phyloP scores from a whole-genome alignment of 139 green algal genomes.

The Chlamydomonas sp. region DNA sequence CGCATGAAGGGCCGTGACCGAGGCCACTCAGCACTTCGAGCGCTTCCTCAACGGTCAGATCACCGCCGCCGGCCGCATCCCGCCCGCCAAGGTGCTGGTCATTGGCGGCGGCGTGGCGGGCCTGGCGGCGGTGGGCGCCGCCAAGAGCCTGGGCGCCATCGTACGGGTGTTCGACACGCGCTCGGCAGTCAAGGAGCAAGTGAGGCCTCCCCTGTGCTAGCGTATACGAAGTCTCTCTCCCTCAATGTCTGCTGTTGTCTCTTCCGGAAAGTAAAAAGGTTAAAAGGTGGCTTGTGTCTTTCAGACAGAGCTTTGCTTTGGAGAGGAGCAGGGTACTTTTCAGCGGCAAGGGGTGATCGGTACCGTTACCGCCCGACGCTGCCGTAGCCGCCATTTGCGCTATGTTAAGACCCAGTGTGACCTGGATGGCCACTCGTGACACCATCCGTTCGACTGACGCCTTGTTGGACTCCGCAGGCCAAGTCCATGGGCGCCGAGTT shows the following conservation, averaged over 20 bases:
- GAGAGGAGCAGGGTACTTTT: too few relatives aligned
- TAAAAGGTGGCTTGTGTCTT: too few relatives aligned
- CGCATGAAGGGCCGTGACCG: slow-evolving; percentile 74
- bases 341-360: too few relatives aligned
- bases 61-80: slow-evolving; percentile 85
- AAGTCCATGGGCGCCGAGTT: slow-evolving; percentile 89
- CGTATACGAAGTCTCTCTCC: neutral
- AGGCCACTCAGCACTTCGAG: slow-evolving; percentile 83
- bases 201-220: neutral
- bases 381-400: too few relatives aligned
- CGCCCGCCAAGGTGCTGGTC: slow-evolving; percentile 72
- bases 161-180: slow-evolving; percentile 89
- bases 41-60: slow-evolving; percentile 93
- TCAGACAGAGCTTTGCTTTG: too few relatives aligned
- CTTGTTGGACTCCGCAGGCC: slow-evolving; percentile 49
- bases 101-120: slow-evolving; percentile 76
- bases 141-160: slow-evolving; percentile 84
- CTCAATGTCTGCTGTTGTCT: too few relatives aligned
- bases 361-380: too few relatives aligned
- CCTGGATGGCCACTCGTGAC: too few relatives aligned
- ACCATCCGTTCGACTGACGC: neutral
- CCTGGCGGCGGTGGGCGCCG: slow-evolving; percentile 77
- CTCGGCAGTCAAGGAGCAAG: slow-evolving; percentile 72
- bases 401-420: too few relatives aligned
- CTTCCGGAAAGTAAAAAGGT: too few relatives aligned